phyloP scores from a whole-genome alignment of 768 basidiomycete species.

The Mycena leptocephala region DNA sequence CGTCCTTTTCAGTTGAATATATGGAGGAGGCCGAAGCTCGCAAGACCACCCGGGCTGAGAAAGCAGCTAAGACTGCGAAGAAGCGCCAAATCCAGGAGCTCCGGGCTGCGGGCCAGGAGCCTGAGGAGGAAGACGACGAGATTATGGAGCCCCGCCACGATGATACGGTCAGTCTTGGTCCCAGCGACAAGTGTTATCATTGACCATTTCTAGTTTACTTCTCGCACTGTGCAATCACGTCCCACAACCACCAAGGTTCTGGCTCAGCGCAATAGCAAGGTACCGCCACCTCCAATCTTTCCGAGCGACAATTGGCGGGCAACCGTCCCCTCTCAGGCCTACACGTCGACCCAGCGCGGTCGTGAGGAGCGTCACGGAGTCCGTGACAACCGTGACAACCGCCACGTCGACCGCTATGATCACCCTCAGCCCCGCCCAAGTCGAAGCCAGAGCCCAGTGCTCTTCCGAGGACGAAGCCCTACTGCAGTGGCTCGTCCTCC shows the following conservation, averaged over 20 bases:
- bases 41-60: too few species aligned
- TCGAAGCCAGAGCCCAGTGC: neutral
- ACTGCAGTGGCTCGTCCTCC: neutral
- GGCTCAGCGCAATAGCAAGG: constrained; percentile 15
- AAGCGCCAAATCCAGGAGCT: too few species aligned
- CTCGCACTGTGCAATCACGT: neutral
- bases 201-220: constrained; percentile 5
- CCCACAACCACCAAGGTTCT: constrained; percentile 10
- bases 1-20: too few species aligned
- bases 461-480: constrained; percentile 17
- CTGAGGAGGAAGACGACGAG: neutral
- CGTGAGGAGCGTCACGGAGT: neutral
- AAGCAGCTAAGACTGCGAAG: too few species aligned
- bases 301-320: neutral
- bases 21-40: too few species aligned
- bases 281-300: neutral
- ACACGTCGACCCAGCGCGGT: neutral
- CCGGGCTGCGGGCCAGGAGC: neutral
- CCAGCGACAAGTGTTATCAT: neutral
- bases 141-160: neutral
- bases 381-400: constrained; percentile 12
- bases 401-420: neutral
- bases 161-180: neutral
- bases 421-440: too few species aligned
- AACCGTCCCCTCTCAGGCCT: neutral